Evolutionary conservation across 1,139 yeast species (phyloP).

Genomic region (Candida sp.): DNA sequence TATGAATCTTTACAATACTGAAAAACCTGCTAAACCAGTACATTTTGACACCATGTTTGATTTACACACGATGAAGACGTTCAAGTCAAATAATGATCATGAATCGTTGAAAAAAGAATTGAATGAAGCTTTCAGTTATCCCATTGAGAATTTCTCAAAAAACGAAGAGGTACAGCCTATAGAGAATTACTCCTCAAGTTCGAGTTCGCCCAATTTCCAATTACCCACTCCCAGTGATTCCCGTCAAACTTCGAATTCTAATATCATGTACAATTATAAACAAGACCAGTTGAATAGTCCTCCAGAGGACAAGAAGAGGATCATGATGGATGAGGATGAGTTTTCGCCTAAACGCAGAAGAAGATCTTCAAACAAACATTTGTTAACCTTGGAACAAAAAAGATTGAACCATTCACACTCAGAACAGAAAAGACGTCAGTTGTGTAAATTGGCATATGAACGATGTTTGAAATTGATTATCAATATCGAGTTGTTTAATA

Average conservation of each 20-base stretch:
- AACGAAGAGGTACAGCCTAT: not conserved
- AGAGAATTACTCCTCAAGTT: not conserved
- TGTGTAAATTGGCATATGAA: conserved; percentile 65
- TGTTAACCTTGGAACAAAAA: conserved; percentile 62
- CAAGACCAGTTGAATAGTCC: conserved; percentile 7
- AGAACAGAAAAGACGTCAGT: conserved; percentile 72
- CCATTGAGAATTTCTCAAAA: conserved; percentile 7
- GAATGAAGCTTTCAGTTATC: conserved; percentile 36
- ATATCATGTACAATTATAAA: conserved; percentile 1
- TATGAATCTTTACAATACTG: conserved; percentile 27
- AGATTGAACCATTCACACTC: conserved; percentile 69
- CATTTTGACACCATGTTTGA: conserved; percentile 22
- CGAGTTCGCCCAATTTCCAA: conserved; percentile 12
- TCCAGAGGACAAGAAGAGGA: conserved; percentile 9
- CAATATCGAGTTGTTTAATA: conserved; percentile 38
- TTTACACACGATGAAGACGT: conserved; percentile 29
- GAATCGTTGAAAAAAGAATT: conserved; percentile 26
- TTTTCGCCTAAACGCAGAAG: conserved; percentile 19
- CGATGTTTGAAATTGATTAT: conserved; percentile 41
- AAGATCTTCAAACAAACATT: conserved; percentile 39
- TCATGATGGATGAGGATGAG: conserved; percentile 9
- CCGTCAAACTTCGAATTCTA: conserved; percentile 17
- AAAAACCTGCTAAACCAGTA: not conserved
- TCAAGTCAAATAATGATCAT: conserved; percentile 10
- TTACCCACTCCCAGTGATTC: conserved; percentile 38